These are phyloP conservation scores for Scleroderma bovista DNA, from an alignment of 768 basidiomycete genomes.

Conservation along the genomic window DNA sequence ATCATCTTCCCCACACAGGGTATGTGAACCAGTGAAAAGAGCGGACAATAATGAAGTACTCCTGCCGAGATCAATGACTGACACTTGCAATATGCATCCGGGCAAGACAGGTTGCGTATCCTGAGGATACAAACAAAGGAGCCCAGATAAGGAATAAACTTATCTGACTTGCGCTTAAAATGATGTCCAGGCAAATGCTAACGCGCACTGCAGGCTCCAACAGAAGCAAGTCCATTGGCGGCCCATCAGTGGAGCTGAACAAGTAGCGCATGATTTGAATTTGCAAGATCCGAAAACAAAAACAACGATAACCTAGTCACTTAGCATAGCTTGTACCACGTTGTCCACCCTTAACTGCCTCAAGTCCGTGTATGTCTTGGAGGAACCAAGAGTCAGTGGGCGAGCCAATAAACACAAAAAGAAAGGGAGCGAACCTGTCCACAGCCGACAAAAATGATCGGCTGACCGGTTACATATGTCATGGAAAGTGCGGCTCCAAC, in stretches of 20 bases:
- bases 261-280: background rate
- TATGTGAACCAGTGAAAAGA: too few species aligned
- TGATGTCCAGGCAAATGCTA: too few species aligned
- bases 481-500: conserved; percentile 98
- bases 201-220: background rate
- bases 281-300: background rate
- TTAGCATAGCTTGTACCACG: conserved; percentile 89
- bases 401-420: background rate
- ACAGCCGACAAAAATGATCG: conserved; percentile 96
- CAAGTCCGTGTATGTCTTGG: conserved; percentile 92
- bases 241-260: background rate
- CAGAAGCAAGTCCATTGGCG: too few species aligned
- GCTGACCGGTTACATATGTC: conserved; percentile 99
- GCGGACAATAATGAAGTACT: too few species aligned
- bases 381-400: conserved; percentile 9
- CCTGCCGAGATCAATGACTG: too few species aligned
- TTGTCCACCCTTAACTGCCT: conserved; percentile 86
- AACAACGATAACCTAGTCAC: conserved; percentile 42
- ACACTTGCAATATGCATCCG: too few species aligned
- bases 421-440: conserved; percentile 67
- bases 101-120: too few species aligned
- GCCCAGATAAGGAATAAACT: too few species aligned
- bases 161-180: too few species aligned
- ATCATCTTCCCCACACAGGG: too few species aligned
- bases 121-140: too few species aligned